Evolutionary conservation across 2,329 filamentous ascomycete genomes (phyloP).

Genomic region (Colletotrichum sp.): DNA sequence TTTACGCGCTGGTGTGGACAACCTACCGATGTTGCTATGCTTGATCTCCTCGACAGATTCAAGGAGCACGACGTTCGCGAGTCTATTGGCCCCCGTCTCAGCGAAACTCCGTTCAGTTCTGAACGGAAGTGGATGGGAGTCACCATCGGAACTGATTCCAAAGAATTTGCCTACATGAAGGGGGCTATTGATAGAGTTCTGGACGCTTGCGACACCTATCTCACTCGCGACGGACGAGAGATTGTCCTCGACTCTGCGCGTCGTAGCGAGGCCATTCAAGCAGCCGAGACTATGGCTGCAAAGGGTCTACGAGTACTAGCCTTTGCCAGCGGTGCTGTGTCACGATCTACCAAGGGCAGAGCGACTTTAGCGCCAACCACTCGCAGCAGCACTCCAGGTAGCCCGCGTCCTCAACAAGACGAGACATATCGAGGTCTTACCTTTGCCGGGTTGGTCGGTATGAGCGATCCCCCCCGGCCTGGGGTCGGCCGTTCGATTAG

Average conservation of each 20-base stretch:
- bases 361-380: slow-evolving; percentile 36
- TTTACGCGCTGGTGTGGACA: slow-evolving; percentile 96
- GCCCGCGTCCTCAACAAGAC: slow-evolving; percentile 35
- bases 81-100: slow-evolving; percentile 79
- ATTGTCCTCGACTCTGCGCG: slow-evolving; percentile 81
- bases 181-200: slow-evolving; percentile 90
- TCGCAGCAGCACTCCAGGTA: slow-evolving; percentile 60
- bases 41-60: slow-evolving; percentile 90
- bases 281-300: slow-evolving; percentile 85
- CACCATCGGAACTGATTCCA: slow-evolving; percentile 70
- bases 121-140: slow-evolving; percentile 99
- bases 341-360: slow-evolving; percentile 49
- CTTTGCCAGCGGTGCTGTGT: slow-evolving; percentile 84
- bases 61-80: slow-evolving; percentile 91
- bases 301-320: slow-evolving; percentile 90
- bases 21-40: slow-evolving; percentile 95
- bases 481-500: slow-evolving; percentile 90
- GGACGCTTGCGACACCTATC: slow-evolving; percentile 86
- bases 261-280: slow-evolving; percentile 75
- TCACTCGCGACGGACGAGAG: slow-evolving; percentile 85
- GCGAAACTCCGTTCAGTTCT: slow-evolving; percentile 94
- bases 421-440: slow-evolving; percentile 83
- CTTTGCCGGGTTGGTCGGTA: slow-evolving; percentile 92
- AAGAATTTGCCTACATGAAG: slow-evolving; percentile 92
- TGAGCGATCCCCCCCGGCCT: slow-evolving; percentile 94